Evolutionary conservation across 73 alveolate genomes (phyloP).

Genomic region (Stentor roeselii): DNA sequence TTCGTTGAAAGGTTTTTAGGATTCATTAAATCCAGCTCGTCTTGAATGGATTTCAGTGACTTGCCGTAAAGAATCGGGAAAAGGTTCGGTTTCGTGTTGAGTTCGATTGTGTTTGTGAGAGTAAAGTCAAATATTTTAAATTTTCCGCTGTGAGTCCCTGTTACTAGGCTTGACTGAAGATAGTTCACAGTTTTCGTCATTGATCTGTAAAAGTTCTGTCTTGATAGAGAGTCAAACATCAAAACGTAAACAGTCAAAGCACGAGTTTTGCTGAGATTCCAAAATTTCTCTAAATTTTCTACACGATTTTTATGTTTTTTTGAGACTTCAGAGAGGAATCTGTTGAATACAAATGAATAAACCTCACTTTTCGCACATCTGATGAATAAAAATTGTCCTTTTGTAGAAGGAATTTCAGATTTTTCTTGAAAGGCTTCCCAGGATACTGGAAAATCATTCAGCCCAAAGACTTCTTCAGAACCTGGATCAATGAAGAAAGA

Average conservation of each 20-base stretch:
- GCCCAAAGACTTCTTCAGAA: no score
- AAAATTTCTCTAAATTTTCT: no score
- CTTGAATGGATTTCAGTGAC: neutral
- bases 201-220: neutral
- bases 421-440: no score
- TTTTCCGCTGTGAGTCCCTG: neutral
- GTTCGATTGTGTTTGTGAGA: neutral
- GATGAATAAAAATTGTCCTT: no score
- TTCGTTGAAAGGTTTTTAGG: neutral
- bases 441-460: no score
- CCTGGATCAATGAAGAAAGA: no score
- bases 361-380: no score
- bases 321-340: no score
- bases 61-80: neutral
- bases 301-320: no score
- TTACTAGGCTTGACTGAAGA: neutral
- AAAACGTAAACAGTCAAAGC: neutral
- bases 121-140: neutral
- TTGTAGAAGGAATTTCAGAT: no score
- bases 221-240: neutral
- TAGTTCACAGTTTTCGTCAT: neutral
- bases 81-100: neutral
- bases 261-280: neutral
- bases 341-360: no score
- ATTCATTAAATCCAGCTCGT: neutral